Conservation (phyloP, 1,284 basidiomycete genomes). For the Neonothopanus nambi region DNA sequence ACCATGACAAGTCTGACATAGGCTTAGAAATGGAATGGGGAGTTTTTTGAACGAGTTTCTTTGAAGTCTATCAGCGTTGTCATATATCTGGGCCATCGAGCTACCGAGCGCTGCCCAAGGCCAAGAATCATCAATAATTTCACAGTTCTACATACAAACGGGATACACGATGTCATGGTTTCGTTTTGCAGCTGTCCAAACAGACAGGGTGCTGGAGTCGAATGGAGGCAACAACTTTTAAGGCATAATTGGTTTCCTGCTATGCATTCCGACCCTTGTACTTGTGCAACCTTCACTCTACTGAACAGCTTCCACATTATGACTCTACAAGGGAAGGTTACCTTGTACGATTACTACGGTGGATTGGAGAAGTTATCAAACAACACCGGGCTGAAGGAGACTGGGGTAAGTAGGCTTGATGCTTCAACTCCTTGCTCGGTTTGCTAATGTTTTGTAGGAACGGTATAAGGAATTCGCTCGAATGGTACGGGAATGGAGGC, state of each 20-base stretch:
- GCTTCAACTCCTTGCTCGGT: background rate
- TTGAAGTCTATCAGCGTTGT: constrained; percentile 10
- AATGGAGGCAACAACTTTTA: constrained; percentile 4
- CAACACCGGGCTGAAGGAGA: constrained; percentile 10
- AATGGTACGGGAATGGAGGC: no score
- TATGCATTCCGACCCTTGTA: constrained; percentile 3
- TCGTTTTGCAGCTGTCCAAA: constrained; percentile 2
- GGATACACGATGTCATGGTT: constrained; percentile 1
- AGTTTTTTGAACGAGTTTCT: constrained; percentile 8
- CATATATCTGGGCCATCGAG: constrained; percentile 18
- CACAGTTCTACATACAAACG: constrained; percentile 7
- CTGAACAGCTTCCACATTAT: no score
- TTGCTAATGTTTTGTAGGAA: constrained; percentile 16
- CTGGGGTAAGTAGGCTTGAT: constrained; percentile 6
- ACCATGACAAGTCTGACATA: background rate
- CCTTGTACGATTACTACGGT: constrained; percentile 20
- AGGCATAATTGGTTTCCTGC: constrained; percentile 8
- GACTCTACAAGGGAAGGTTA: no score
- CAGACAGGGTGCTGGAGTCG: background rate
- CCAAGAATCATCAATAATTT: constrained; percentile 7
- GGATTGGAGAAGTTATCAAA: constrained; percentile 20
- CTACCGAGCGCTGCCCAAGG: background rate
- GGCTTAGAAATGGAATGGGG: constrained; percentile 16
- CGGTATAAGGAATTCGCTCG: constrained; percentile 26
- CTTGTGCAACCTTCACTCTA: no score